Conservation (phyloP, 208 protist species). For the Trichomonas tenax region DNA sequence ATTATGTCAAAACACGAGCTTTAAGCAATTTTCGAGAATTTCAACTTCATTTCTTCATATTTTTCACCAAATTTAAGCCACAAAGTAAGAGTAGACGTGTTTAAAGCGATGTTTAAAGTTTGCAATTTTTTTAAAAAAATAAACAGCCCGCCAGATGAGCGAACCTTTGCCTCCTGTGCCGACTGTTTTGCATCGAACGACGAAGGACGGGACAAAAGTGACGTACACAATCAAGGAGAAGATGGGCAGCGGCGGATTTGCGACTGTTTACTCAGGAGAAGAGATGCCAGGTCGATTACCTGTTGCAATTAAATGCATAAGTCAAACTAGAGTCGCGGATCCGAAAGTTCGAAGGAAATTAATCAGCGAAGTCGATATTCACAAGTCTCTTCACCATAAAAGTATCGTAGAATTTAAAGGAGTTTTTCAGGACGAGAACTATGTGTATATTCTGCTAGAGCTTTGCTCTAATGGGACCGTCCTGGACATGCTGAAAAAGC, state of each 20-base stretch:
- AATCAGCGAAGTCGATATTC: conserved; percentile 86
- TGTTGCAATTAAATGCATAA: neutral
- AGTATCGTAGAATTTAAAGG: conserved; percentile 86
- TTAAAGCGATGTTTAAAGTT: too few relatives aligned
- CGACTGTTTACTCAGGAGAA: neutral
- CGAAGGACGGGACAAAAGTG: neutral
- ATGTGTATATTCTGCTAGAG: conserved; percentile 95
- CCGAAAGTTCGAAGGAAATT: conserved; percentile 40
- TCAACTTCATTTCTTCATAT: too few relatives aligned
- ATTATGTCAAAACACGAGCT: too few relatives aligned
- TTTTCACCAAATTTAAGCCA: too few relatives aligned
- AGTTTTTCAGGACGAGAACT: conserved; percentile 82
- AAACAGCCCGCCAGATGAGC: neutral
- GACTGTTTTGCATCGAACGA: neutral
- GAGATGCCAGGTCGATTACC: neutral
- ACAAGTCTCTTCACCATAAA: conserved; percentile 72
- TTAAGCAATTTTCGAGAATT: too few relatives aligned
- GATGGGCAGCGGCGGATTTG: neutral
- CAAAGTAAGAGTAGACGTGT: too few relatives aligned
- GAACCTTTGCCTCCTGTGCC: neutral
- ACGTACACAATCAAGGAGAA: neutral
- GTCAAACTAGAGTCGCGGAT: neutral
- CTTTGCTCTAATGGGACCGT: conserved; percentile 72
- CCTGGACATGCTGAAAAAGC: conserved; percentile 75
- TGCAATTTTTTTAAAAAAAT: too few relatives aligned